Evolutionary conservation across 176 grass and related monocot species (phyloP).

Genomic region (Bromus sterilis): DNA sequence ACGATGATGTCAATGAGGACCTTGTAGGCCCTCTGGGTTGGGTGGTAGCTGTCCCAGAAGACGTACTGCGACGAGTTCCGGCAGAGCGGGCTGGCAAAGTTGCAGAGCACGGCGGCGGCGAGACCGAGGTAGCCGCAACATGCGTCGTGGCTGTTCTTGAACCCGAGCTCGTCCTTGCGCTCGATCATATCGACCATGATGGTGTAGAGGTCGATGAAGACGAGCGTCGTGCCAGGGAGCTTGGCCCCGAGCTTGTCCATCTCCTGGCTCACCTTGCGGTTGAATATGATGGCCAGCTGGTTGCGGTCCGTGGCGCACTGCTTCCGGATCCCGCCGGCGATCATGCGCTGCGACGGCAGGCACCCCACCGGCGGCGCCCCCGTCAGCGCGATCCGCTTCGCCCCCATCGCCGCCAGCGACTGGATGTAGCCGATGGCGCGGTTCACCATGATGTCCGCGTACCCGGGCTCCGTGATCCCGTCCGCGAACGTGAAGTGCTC

Average conservation of each 20-base stretch:
- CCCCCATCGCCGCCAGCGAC: constrained; percentile 32
- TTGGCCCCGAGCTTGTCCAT: neutral
- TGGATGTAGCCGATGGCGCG: constrained; percentile 22
- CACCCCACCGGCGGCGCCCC: constrained; percentile 52
- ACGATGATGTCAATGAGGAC: constrained; percentile 27
- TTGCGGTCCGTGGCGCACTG: constrained; percentile 51
- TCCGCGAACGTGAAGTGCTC: constrained; percentile 37
- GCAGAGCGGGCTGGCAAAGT: constrained; percentile 35
- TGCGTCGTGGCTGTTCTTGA: constrained; percentile 31
- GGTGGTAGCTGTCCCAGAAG: constrained; percentile 84
- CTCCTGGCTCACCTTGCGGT: constrained; percentile 28
- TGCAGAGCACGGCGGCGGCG: constrained; percentile 43
- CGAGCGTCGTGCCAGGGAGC: constrained; percentile 22
- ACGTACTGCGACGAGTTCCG: constrained; percentile 33
- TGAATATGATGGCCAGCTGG: constrained; percentile 44
- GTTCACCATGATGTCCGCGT: constrained; percentile 26
- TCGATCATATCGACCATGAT: constrained; percentile 32
- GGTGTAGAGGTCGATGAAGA: constrained; percentile 43
- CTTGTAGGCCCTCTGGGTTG: constrained; percentile 47
- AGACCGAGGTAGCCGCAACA: constrained; percentile 47
- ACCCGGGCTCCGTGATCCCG: constrained; percentile 18
- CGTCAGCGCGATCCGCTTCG: constrained; percentile 23
- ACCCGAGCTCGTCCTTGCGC: constrained; percentile 14
- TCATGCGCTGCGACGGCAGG: constrained; percentile 41
- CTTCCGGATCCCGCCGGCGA: constrained; percentile 32